Percentiles rank a stretch among this genome's conserved stretches.
Evolutionary conservation across 306 rosid genomes (phyloP).

Genomic region (Begonia fuchsioides): DNA sequence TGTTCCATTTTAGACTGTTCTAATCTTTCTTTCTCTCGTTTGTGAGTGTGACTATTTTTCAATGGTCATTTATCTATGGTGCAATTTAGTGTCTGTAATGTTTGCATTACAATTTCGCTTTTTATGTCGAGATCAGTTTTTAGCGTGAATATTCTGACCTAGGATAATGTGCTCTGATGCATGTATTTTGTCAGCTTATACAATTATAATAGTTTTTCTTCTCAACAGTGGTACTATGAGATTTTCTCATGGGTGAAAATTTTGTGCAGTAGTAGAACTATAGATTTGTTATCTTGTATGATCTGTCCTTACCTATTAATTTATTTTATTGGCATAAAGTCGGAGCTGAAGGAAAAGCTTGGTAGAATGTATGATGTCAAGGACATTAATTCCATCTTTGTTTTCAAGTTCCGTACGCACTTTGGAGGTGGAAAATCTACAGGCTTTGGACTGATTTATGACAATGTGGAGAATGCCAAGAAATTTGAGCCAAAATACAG

Average conservation of each 20-base stretch:
- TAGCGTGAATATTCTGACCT: no score
- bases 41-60: not conserved
- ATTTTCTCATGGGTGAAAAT: not conserved
- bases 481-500: no score
- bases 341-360: no score
- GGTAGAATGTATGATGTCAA: no score
- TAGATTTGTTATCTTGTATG: not conserved
- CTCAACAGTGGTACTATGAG: not conserved
- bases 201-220: not conserved
- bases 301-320: no score
- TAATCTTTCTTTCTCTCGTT: not conserved
- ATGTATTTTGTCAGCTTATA: no score
- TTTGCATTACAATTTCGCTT: no score
- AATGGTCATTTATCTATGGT: no score
- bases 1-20: not conserved
- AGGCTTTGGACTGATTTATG: slow-evolving; percentile 18
- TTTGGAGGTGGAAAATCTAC: slow-evolving; percentile 21
- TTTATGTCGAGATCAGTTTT: no score
- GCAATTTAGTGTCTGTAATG: no score
- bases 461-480: slow-evolving; percentile 18
- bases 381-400: no score
- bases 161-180: no score
- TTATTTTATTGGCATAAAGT: slow-evolving; percentile 2
- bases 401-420: slow-evolving; percentile 19
- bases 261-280: not conserved